Percentiles rank a stretch among this genome's conserved stretches.
Conservation (phyloP, 805 yeast species). For the Lipomyces sp. region DNA sequence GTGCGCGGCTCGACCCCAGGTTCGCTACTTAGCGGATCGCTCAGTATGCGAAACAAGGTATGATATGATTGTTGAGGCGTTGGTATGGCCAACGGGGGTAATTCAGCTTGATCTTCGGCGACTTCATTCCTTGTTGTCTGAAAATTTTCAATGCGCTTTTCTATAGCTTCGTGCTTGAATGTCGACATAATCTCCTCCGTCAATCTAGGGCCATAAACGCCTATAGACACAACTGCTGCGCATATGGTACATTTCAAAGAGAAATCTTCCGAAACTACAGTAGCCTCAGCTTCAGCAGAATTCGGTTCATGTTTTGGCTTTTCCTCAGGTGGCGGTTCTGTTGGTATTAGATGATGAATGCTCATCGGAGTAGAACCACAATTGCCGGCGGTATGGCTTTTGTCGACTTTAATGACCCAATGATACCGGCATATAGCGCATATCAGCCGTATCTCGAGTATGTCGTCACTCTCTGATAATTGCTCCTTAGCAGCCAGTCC, state of each 20-base stretch:
- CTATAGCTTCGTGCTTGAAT: slow-evolving; percentile 57
- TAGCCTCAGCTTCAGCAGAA: slow-evolving; percentile 7
- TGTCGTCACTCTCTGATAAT: background rate
- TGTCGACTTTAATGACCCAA: slow-evolving; percentile 13
- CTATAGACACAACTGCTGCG: slow-evolving; percentile 8
- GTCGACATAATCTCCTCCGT: slow-evolving; percentile 52
- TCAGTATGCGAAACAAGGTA: slow-evolving; percentile 65
- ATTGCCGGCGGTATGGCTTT: background rate
- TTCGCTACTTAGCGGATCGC: slow-evolving; percentile 62
- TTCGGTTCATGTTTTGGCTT: slow-evolving; percentile 8
- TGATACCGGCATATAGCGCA: slow-evolving; percentile 33
- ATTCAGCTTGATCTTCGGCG: slow-evolving; percentile 37
- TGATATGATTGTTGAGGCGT: slow-evolving; percentile 61
- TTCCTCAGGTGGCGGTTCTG: background rate
- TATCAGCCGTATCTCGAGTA: slow-evolving; percentile 6
- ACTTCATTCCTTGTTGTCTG: slow-evolving; percentile 36
- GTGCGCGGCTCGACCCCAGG: slow-evolving; percentile 57
- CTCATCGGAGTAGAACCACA: slow-evolving; percentile 17
- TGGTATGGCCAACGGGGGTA: slow-evolving; percentile 50
- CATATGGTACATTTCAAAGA: slow-evolving; percentile 23
- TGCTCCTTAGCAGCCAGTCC: background rate
- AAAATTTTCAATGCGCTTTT: slow-evolving; percentile 54
- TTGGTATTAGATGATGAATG: slow-evolving; percentile 32
- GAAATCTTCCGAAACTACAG: slow-evolving; percentile 13
- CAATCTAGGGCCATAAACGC: slow-evolving; percentile 46